Percentiles rank a stretch among this genome's conserved stretches.
Evolutionary conservation across 2,329 filamentous ascomycete genomes (phyloP).

Genomic region (Trichoderma koningii): DNA sequence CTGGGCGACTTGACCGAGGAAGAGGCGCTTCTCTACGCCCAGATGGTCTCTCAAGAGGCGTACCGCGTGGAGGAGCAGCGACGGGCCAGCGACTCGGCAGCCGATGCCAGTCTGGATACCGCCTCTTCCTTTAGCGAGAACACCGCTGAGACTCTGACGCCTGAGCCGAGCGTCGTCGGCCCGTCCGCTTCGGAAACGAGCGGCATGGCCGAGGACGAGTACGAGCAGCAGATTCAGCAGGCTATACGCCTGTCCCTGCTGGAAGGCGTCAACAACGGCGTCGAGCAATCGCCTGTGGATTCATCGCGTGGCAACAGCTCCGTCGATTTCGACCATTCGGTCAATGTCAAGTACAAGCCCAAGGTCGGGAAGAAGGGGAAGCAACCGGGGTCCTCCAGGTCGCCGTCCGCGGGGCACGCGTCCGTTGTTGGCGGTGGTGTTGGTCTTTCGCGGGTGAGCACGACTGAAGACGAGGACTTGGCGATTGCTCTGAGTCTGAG

Average conservation of each 20-base stretch:
- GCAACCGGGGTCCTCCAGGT: slow-evolving; percentile 35
- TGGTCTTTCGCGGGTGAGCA: slow-evolving; percentile 33
- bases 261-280: slow-evolving; percentile 54
- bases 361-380: slow-evolving; percentile 47
- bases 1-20: slow-evolving; percentile 67
- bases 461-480: slow-evolving; percentile 55
- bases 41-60: slow-evolving; percentile 66
- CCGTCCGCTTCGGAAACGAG: slow-evolving; percentile 38
- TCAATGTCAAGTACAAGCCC: slow-evolving; percentile 53
- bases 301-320: slow-evolving; percentile 44
- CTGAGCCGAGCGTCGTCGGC: slow-evolving; percentile 53
- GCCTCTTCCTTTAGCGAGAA: slow-evolving; percentile 47
- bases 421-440: slow-evolving; percentile 33
- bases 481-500: slow-evolving; percentile 63
- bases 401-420: slow-evolving; percentile 43
- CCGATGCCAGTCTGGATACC: slow-evolving; percentile 49
- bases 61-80: slow-evolving; percentile 60
- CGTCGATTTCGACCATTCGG: slow-evolving; percentile 54
- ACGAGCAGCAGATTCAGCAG: slow-evolving; percentile 63
- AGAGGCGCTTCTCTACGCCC: slow-evolving; percentile 64
- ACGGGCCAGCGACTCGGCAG: slow-evolving; percentile 55
- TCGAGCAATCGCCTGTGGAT: slow-evolving; percentile 45
- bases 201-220: slow-evolving; percentile 45
- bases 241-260: slow-evolving; percentile 64
- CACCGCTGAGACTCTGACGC: slow-evolving; percentile 53